Percentiles rank a stretch among this genome's conserved stretches.
These are phyloP conservation scores for Trichoderma sp. DNA, from an alignment of 2,329 filamentous ascomycete genomes.

Conservation along the genomic window DNA sequence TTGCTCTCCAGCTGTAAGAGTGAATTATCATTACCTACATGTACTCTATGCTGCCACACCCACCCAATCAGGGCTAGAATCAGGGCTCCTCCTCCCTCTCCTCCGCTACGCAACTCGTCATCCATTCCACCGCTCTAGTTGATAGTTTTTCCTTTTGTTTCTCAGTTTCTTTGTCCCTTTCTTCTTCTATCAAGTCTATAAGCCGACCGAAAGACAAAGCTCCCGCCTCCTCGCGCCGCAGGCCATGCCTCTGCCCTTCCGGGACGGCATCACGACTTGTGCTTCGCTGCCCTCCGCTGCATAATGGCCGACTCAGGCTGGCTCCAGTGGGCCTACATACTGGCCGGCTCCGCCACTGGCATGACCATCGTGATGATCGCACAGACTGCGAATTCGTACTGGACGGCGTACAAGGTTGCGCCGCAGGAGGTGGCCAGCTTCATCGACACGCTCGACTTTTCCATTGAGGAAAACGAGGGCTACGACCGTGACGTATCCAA, in stretches of 20 bases:
- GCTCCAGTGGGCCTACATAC: conserved; percentile 61
- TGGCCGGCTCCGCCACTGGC: conserved; percentile 61
- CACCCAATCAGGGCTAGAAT: conserved; percentile 23
- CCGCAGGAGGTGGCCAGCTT: conserved; percentile 62
- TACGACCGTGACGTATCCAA: conserved; percentile 64
- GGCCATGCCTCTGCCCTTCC: conserved; percentile 20
- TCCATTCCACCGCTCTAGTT: neutral
- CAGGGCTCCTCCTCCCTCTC: conserved; percentile 23
- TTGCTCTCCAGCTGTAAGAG: neutral
- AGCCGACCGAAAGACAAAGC: neutral
- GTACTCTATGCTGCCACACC: conserved; percentile 6
- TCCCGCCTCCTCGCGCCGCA: neutral
- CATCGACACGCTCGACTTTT: conserved; percentile 64
- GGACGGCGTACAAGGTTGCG: conserved; percentile 60
- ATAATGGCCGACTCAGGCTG: conserved; percentile 56
- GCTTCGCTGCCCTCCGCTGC: conserved; percentile 35
- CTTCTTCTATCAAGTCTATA: neutral
- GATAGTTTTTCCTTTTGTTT: neutral
- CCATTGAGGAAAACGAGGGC: conserved; percentile 65
- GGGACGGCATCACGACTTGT: conserved; percentile 30
- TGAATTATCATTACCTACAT: neutral
- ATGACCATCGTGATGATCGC: conserved; percentile 59
- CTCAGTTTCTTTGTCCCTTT: neutral
- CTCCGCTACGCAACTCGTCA: conserved; percentile 21
- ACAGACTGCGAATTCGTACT: conserved; percentile 57